Evolutionary conservation across 2,329 filamentous ascomycete genomes (phyloP), one percentile per base, ranked within the genome.

Genomic region (Phoma herbarum): DNA sequence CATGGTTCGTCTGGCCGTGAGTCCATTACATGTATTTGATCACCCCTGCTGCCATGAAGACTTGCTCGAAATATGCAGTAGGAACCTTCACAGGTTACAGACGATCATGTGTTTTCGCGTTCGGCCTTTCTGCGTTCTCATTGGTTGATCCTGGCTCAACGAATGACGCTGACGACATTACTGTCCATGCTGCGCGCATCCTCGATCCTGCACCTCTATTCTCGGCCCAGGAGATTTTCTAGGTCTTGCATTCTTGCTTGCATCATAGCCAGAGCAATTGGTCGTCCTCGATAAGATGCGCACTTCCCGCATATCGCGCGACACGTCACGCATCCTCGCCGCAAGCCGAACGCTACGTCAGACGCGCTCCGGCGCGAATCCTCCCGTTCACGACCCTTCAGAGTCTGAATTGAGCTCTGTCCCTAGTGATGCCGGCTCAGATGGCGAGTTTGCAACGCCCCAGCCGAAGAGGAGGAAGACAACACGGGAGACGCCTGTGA

Each of bases 401-500:
- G 74, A 71, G 10, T 76, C 74, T 8, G 73, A 73, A 41, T 52
- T 75, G 52, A 77, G 72, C 52, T 74, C 74, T 20, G 68, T 63
- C 41, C 70, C 72, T 4, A 59, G 65, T 31, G 67, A 71, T 7
- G 67, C 61, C 20, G 63, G 55, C 20, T 73, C 71, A 22, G 72
- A 74, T 33, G 59, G 37, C 20, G 64, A 67, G 20, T 63, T 60
- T 25, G 43, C 60, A 33, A 61, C 44, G 18, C 52, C 53, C 37
- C 62, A 56, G 31, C 69, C 61, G 63, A 86, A 85, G 68, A 81
- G 82, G 35, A 86, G 84, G 67, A 78, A 80, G 59, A 78, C 72
- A 18, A 55, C 70, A 56, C 68, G 73, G 64, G 50, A 67, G 52
- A 39, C 75, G 64, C 49, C 72, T 60, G 65, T 75, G 45, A 78